Evolutionary conservation across 75 land plant genomes (phyloP), one percentile per base, ranked within the genome.

Genomic region (Selaginella tamariscina): DNA sequence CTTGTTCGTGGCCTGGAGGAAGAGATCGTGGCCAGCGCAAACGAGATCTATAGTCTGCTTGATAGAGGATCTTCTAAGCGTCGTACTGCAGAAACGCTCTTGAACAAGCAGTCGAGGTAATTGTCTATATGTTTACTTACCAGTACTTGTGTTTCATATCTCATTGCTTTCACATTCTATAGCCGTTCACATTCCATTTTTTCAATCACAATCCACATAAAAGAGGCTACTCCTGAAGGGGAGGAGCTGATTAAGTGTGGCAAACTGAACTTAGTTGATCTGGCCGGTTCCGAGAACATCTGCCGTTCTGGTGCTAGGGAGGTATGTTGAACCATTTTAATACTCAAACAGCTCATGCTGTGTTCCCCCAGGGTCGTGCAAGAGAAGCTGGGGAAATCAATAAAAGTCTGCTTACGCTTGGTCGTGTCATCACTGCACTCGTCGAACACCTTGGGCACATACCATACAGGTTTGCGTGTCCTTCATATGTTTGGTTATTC

Each of bases 381-480:
- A 82, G 98, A 74, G 98, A 94, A 79, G 98, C 98, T 57, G 98
- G 98, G 66, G 98, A 94, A 64, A 94, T 94, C 29, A 94, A 94
- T 54, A 94, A 94, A 72, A 94, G 98, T 70, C 79, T 94, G 33
- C 86, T 94, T 11, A 94, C 98, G 23, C 67, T 94, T 26, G 98
- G 98, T 21, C 83, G 98, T 55, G 98, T 93, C 18, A 93, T 93
- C 2, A 93, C 84, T 78, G 95, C 96, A 31, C 83, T 94, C 32
- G 98, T 94, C 5, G 98, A 90, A 67, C 98, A 94, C 77, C 80
- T 85, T 65, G 98, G 96, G 0, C 98, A 94, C 71, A 72, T 94
- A 20, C 98, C 98, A 8, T 94, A 94, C 82, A 89, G 98, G 98
- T 94, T 21, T 9, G 62, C 21, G 23, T 9, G 20, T 11, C 20